phyloP scores from a whole-genome alignment of 805 yeast species.

The Lipomyces japonicus region DNA sequence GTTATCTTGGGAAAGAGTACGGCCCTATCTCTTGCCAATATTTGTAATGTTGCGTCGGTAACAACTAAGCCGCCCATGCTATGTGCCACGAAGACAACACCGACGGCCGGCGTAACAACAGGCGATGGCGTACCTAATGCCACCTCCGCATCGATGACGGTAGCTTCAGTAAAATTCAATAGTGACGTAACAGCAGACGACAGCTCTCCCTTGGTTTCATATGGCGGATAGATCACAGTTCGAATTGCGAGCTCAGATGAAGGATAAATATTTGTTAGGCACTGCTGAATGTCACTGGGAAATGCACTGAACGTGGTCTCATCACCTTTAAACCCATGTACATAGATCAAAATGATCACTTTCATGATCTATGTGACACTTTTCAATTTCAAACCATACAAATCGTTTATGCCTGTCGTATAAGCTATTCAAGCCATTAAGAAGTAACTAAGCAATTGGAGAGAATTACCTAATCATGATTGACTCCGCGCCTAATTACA shows the following conservation, averaged over 20 bases:
- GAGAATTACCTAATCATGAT: too few relatives aligned
- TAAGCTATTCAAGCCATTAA: too few relatives aligned
- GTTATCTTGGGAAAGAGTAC: conserved; percentile 20
- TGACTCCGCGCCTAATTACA: too few relatives aligned
- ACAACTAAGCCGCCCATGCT: conserved; percentile 27
- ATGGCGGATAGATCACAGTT: conserved; percentile 20
- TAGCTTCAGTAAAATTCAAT: conserved; percentile 9
- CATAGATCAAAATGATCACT: conserved; percentile 16
- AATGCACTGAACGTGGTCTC: conserved; percentile 21
- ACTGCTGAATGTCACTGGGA: conserved; percentile 14
- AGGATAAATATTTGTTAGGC: conserved; percentile 1
- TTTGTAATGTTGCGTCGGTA: conserved; percentile 16
- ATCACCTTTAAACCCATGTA: conserved; percentile 28
- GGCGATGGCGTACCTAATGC: conserved; percentile 17
- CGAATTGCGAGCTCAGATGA: neutral
- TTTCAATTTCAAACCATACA: too few relatives aligned
- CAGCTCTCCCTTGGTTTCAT: conserved; percentile 24
- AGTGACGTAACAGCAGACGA: conserved; percentile 12
- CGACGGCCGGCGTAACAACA: conserved; percentile 22
- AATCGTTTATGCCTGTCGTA: too few relatives aligned
- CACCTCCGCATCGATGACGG: conserved; percentile 23
- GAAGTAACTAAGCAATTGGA: too few relatives aligned
- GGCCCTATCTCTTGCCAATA: conserved; percentile 13
- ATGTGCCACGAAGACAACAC: conserved; percentile 23
- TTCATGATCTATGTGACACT: too few relatives aligned